phyloP scores from a whole-genome alignment of 176 grass and related monocot genomes.

The Tillandsia fasciculata region DNA sequence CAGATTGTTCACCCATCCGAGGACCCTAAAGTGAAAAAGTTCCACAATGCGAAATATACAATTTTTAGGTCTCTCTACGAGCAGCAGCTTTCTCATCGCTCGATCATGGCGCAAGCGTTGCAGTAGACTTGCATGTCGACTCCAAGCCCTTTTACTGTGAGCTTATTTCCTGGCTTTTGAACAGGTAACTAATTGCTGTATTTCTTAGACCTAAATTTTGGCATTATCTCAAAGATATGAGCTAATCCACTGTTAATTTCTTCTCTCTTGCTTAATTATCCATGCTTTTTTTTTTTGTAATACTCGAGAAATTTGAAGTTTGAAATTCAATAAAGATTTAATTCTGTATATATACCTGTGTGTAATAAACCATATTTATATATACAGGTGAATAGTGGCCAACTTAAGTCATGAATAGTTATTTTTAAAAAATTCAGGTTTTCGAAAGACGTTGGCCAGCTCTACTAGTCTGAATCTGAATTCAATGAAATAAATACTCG shows the following conservation, averaged over 20 bases:
- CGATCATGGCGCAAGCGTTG: constrained; percentile 56
- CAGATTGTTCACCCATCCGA: constrained; percentile 71
- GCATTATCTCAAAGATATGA: neutral
- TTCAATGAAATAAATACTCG: no score
- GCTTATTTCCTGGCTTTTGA: neutral
- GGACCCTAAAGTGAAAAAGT: constrained; percentile 74
- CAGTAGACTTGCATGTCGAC: constrained; percentile 20
- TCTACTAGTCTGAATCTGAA: no score
- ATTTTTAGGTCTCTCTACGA: constrained; percentile 85
- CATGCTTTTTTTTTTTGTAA: no score
- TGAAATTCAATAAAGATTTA: no score
- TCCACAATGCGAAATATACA: constrained; percentile 76
- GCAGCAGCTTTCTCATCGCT: constrained; percentile 55
- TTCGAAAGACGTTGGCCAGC: no score
- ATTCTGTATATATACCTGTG: no score
- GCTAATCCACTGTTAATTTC: neutral
- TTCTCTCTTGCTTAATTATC: neutral
- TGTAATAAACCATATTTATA: no score
- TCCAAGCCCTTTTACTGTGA: neutral
- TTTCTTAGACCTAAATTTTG: neutral
- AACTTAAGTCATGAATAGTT: no score
- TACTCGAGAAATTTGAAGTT: no score
- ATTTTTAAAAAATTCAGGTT: no score
- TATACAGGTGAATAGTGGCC: no score
- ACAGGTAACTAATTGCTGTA: neutral